Base-by-base conservation (phyloP, 1,139 yeast genomes). In the Blastobotrys petasosporus region DNA sequence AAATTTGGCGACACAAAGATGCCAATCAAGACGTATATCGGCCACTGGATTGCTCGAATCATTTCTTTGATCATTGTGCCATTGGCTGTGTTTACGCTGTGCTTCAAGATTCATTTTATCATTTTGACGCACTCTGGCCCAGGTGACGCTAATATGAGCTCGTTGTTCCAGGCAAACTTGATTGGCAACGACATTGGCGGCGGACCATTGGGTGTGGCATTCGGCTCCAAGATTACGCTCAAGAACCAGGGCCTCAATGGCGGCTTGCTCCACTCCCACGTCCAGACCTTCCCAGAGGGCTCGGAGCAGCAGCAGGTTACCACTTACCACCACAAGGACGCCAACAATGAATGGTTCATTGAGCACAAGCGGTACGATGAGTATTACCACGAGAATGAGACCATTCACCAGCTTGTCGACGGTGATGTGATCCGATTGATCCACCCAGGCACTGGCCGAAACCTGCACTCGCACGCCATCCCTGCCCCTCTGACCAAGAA, bases 81-180 rank as follows among this genome's bases (percentile, higher is more conserved):
- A 1, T 61, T 78, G 40, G 37, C 75, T 30, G 76, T 92, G 16
- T 92, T 90, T 60, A 64, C 83, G 54, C 58, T 74, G 11, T 77
- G 82, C 56, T 92, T 92, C 72, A 85, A 82, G 64, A 70, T 85
- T 41, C 99, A 92, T 65, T 92, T 92, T 58, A 56, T 71, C 15
- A 70, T 90, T 30, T 74, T 92, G 48, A 80, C 75, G 60, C 81
- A 79, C 57, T 79, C 95, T 2, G 98, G 99, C 53, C 80, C 97
- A 15, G 98, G 98, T 54, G 97, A 92, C 64, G 94, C 96, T 42
- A 85, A 85, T 60, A 94, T 94, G 98, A 85, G 95, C 13, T 87
- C 97, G 0, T 73, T 94, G 54, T 92, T 92, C 78, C 98, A 92
- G 70, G 98, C 98, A 46, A 85, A 87, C 64, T 75, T 92, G 60